phyloP scores from a whole-genome alignment of 1,284 basidiomycete species.

The Ceratobasidium papillatum region DNA sequence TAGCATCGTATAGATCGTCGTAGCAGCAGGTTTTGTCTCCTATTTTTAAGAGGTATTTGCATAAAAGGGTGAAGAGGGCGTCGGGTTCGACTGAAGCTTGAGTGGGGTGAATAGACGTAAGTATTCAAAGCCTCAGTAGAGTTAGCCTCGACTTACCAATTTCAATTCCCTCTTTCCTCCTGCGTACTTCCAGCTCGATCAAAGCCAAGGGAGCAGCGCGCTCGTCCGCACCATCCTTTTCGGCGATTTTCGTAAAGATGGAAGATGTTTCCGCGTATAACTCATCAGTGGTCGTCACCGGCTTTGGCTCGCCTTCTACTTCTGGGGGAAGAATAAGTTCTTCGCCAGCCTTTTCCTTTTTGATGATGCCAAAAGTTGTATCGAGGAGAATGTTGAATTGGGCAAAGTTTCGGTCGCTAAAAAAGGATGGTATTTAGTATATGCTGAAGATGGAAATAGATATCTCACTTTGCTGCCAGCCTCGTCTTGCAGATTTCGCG shows the following conservation, averaged over 20 bases:
- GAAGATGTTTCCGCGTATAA: slow-evolving; percentile 59
- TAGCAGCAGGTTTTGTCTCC: slow-evolving; percentile 85
- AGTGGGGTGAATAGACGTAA: slow-evolving; percentile 43
- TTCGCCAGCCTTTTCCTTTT: slow-evolving; percentile 38
- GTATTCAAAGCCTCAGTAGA: slow-evolving; percentile 46
- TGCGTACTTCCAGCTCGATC: slow-evolving; percentile 75
- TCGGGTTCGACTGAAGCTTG: slow-evolving; percentile 27
- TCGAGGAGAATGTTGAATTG: slow-evolving; percentile 79
- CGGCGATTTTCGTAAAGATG: slow-evolving; percentile 65
- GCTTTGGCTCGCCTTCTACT: slow-evolving; percentile 51
- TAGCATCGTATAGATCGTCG: slow-evolving; percentile 71
- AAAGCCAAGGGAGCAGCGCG: slow-evolving; percentile 74
- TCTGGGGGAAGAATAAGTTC: slow-evolving; percentile 48
- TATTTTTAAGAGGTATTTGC: slow-evolving; percentile 73
- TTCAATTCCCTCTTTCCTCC: slow-evolving; percentile 46
- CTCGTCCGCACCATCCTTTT: slow-evolving; percentile 71
- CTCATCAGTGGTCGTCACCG: slow-evolving; percentile 47
- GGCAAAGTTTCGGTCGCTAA: slow-evolving; percentile 86
- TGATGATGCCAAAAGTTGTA: slow-evolving; percentile 59
- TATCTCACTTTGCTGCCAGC: slow-evolving; percentile 41
- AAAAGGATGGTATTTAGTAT: slow-evolving; percentile 1
- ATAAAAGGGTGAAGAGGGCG: slow-evolving; percentile 44
- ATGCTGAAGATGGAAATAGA: not conserved
- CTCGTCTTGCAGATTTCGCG: slow-evolving; percentile 41
- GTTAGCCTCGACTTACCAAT: slow-evolving; percentile 47